Conservation (phyloP, 805 yeast species). For the Ogataea glucozyma region DNA sequence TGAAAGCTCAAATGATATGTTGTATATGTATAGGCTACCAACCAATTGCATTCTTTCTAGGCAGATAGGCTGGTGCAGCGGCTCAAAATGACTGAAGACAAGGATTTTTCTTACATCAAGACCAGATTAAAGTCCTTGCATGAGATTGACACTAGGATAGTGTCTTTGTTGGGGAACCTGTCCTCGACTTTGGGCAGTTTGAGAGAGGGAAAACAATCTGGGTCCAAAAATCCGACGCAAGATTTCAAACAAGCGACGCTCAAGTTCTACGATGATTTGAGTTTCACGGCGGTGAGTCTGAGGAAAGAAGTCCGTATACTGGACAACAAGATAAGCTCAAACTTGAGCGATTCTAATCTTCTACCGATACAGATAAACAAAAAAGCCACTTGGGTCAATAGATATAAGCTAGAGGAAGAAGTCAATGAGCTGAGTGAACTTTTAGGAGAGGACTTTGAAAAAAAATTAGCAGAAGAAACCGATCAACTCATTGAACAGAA, state of each 20-base stretch:
- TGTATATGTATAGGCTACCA: too few relatives aligned
- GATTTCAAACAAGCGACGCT: slow-evolving; percentile 46
- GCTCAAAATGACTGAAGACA: slow-evolving; percentile 5
- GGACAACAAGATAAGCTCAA: slow-evolving; percentile 57
- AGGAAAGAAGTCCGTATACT: slow-evolving; percentile 66
- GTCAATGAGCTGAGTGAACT: slow-evolving; percentile 37
- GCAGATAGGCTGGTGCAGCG: too few relatives aligned
- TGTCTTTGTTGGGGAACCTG: slow-evolving; percentile 49
- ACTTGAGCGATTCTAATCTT: slow-evolving; percentile 37
- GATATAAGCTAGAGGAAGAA: slow-evolving; percentile 53
- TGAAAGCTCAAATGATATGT: too few relatives aligned
- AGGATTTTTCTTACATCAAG: slow-evolving; percentile 40
- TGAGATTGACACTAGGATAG: slow-evolving; percentile 52
- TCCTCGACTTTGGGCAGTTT: slow-evolving; percentile 48
- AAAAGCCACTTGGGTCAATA: slow-evolving; percentile 69
- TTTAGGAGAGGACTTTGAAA: slow-evolving; percentile 14
- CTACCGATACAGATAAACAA: slow-evolving; percentile 69
- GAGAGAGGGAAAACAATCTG: slow-evolving; percentile 34
- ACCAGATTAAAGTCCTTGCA: slow-evolving; percentile 53
- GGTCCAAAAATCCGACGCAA: slow-evolving; percentile 30
- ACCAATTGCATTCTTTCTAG: too few relatives aligned
- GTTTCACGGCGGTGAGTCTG: slow-evolving; percentile 57
- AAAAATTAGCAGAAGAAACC: too few relatives aligned
- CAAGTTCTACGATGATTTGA: slow-evolving; percentile 53
- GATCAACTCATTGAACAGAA: too few relatives aligned